These are phyloP conservation scores for Pichia exigua DNA, from an alignment of 805 yeast species.

Conservation along the genomic window DNA sequence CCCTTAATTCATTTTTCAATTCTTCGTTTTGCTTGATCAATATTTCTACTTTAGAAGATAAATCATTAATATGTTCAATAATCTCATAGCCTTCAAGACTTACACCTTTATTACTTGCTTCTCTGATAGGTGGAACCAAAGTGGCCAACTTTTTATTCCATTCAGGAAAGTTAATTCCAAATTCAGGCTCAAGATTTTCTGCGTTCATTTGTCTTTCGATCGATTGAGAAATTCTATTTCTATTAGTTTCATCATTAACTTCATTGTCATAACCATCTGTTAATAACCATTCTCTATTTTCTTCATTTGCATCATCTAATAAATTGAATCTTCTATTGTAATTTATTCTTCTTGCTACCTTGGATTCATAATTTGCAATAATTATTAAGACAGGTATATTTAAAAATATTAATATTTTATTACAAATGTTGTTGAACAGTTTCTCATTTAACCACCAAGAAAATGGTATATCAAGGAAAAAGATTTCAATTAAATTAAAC, in stretches of 20 bases:
- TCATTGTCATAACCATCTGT: conserved; percentile 60
- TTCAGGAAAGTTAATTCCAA: conserved; percentile 38
- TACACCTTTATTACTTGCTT: conserved; percentile 47
- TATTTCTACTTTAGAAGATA: conserved; percentile 33
- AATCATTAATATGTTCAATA: conserved; percentile 42
- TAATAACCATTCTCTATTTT: conserved; percentile 75
- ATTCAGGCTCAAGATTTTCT: conserved; percentile 62
- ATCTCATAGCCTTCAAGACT: conserved; percentile 58
- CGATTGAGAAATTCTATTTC: conserved; percentile 28
- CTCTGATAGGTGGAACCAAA: conserved; percentile 51
- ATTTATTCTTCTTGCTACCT: conserved; percentile 58
- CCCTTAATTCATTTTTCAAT: conserved; percentile 9
- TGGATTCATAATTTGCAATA: conserved; percentile 57
- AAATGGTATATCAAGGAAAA: conserved; percentile 39
- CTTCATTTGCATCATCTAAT: conserved; percentile 74
- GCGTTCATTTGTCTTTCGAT: conserved; percentile 50
- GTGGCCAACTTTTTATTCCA: conserved; percentile 46
- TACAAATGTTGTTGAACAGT: conserved; percentile 35
- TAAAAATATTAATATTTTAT: conserved; percentile 51
- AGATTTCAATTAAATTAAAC: conserved; percentile 61
- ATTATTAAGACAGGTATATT: conserved; percentile 61
- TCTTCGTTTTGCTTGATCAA: conserved; percentile 27
- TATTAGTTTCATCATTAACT: conserved; percentile 17
- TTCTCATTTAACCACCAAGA: conserved; percentile 28
- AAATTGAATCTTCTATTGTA: conserved; percentile 59